Conservation (phyloP, 2,329 filamentous ascomycete genomes). For the Cordyceps fumosorosea region DNA sequence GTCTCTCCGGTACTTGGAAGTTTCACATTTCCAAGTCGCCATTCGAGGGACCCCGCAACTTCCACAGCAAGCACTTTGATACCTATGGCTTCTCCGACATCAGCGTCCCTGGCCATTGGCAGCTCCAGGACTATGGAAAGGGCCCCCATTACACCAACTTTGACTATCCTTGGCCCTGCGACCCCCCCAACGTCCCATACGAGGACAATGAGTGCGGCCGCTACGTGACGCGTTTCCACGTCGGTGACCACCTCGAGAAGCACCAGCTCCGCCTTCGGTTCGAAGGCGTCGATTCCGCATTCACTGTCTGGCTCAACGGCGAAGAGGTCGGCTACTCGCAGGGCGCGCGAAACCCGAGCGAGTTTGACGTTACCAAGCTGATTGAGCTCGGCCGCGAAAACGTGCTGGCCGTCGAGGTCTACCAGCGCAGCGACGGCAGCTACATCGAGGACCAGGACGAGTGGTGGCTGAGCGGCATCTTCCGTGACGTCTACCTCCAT, state of each 20-base stretch:
- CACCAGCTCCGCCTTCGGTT: slow-evolving; percentile 61
- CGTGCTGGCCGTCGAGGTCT: slow-evolving; percentile 58
- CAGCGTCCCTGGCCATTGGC: slow-evolving; percentile 63
- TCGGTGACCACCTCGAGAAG: slow-evolving; percentile 39
- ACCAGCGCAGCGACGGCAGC: slow-evolving; percentile 65
- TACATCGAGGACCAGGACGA: slow-evolving; percentile 69
- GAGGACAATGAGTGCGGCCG: slow-evolving; percentile 61
- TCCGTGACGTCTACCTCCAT: slow-evolving; percentile 61
- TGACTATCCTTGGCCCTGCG: slow-evolving; percentile 59
- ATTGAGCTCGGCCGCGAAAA: slow-evolving; percentile 43
- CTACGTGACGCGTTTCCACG: slow-evolving; percentile 51
- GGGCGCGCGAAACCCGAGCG: slow-evolving; percentile 63
- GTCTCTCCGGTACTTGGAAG: slow-evolving; percentile 49
- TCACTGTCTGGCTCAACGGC: slow-evolving; percentile 66
- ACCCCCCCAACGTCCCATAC: slow-evolving; percentile 57
- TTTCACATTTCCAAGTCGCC: slow-evolving; percentile 43
- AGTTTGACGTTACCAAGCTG: slow-evolving; percentile 60
- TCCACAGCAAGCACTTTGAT: slow-evolving; percentile 31
- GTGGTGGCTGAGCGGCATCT: slow-evolving; percentile 64
- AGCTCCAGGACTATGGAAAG: slow-evolving; percentile 58
- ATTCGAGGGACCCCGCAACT: slow-evolving; percentile 36
- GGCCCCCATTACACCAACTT: slow-evolving; percentile 66
- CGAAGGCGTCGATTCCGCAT: slow-evolving; percentile 68
- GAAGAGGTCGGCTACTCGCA: slow-evolving; percentile 63
- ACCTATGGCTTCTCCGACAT: slow-evolving; percentile 35